Conservation (phyloP, 164 flowering plant species). For the Echeveria elegans region DNA sequence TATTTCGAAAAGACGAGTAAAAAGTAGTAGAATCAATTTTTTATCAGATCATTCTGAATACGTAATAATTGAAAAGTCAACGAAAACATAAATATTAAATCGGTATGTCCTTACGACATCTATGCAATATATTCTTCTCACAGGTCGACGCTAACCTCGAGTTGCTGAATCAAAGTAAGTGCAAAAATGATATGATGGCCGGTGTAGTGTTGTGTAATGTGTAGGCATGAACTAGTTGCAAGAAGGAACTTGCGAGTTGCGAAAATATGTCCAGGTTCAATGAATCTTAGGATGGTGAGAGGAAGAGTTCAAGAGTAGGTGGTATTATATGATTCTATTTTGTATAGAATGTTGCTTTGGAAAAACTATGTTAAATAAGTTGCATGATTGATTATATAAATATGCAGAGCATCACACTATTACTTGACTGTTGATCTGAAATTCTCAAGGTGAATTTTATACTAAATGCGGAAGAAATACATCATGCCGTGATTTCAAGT, state of each 20-base stretch:
- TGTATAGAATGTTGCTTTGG: too few species aligned
- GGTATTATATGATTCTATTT: too few species aligned
- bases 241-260: background rate
- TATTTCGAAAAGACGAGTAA: background rate
- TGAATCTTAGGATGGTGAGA: constrained; percentile 2
- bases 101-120: background rate
- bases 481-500: background rate
- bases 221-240: background rate
- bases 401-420: background rate
- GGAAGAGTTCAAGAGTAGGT: background rate
- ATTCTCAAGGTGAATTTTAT: background rate
- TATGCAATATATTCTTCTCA: too few species aligned
- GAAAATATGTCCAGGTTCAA: constrained; percentile 1
- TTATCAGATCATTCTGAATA: background rate
- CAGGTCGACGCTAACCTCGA: background rate
- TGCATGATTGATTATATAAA: background rate
- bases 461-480: background rate
- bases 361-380: too few species aligned
- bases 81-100: background rate
- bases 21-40: background rate
- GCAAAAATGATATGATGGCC: background rate
- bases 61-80: constrained; percentile 1
- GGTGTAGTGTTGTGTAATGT: background rate
- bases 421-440: background rate
- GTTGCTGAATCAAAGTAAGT: background rate